Percentiles rank a stretch among this genome's conserved stretches.
Conservation (phyloP, 1,139 yeast species). For the Candida frijolesensis region DNA sequence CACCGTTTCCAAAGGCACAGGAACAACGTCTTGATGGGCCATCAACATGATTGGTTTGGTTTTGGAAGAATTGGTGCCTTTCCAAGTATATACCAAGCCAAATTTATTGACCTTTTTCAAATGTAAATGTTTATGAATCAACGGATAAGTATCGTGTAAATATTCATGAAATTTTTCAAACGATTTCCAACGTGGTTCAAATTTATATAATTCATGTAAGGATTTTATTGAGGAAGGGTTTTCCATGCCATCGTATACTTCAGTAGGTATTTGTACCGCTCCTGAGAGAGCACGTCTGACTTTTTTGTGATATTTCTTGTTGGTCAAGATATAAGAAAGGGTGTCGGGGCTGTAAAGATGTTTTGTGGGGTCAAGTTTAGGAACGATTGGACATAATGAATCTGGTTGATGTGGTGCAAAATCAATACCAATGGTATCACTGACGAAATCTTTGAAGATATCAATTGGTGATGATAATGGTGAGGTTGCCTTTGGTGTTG, state of each 20-base stretch:
- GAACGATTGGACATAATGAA: constrained; percentile 37
- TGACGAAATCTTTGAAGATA: neutral
- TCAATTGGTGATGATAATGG: neutral
- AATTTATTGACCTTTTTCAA: constrained; percentile 34
- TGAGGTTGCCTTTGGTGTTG: no score
- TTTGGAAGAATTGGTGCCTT: neutral
- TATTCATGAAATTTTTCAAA: constrained; percentile 33
- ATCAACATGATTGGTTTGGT: no score
- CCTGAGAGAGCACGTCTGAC: constrained; percentile 50
- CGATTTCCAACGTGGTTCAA: constrained; percentile 34
- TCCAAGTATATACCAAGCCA: constrained; percentile 37
- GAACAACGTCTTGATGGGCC: constrained; percentile 32
- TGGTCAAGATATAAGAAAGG: constrained; percentile 32
- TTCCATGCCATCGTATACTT: constrained; percentile 53
- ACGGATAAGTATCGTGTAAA: constrained; percentile 33
- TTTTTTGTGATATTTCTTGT: constrained; percentile 37
- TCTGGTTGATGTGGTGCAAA: constrained; percentile 21
- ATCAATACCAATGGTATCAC: neutral
- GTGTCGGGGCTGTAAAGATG: constrained; percentile 25
- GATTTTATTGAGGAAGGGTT: constrained; percentile 27
- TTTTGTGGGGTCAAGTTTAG: constrained; percentile 31
- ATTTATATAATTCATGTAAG: constrained; percentile 26
- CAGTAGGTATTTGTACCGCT: constrained; percentile 65
- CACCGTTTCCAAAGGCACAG: constrained; percentile 43
- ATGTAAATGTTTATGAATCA: constrained; percentile 31